These are phyloP conservation scores for Craterostigma plantagineum DNA, from an alignment of 257 asterid species.

Conservation along the genomic window DNA sequence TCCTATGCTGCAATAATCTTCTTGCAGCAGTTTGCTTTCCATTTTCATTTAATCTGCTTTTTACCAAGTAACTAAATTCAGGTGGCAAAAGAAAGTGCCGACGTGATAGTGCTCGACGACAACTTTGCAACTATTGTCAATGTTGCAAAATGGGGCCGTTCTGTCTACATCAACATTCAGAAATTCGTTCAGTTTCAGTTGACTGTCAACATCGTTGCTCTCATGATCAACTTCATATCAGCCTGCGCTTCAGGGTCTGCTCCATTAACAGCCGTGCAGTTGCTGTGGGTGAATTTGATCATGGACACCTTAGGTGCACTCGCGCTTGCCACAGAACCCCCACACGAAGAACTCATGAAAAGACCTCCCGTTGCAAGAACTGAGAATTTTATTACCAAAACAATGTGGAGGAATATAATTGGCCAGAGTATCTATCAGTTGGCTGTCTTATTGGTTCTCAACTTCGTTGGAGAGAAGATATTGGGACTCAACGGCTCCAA, in stretches of 20 bases:
- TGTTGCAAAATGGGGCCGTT: constrained; percentile 94
- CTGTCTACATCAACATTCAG: constrained; percentile 93
- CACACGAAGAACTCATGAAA: constrained; percentile 78
- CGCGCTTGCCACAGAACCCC: constrained; percentile 96
- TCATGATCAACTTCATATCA: constrained; percentile 69
- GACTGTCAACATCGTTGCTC: constrained; percentile 91
- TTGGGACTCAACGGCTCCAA: constrained; percentile 51
- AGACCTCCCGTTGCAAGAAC: constrained; percentile 68
- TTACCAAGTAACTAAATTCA: constrained; percentile 14
- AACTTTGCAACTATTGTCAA: constrained; percentile 86
- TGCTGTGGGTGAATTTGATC: constrained; percentile 97
- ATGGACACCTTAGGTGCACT: constrained; percentile 99
- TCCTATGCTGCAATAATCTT: background rate
- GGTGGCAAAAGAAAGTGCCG: constrained; percentile 99
- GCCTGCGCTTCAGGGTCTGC: constrained; percentile 94
- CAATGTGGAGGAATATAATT: constrained; percentile 90
- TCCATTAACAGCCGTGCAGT: constrained; percentile 93
- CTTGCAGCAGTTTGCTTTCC: background rate
- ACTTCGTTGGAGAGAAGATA: constrained; percentile 47
- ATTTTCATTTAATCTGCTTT: background rate
- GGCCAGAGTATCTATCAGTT: constrained; percentile 90
- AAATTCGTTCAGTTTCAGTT: constrained; percentile 95
- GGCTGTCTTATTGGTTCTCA: constrained; percentile 52
- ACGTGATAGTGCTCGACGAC: constrained; percentile 88
- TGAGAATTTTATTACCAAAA: constrained; percentile 56